Conservation (phyloP, 1,284 basidiomycete genomes). For the Macrocybe sp. region DNA sequence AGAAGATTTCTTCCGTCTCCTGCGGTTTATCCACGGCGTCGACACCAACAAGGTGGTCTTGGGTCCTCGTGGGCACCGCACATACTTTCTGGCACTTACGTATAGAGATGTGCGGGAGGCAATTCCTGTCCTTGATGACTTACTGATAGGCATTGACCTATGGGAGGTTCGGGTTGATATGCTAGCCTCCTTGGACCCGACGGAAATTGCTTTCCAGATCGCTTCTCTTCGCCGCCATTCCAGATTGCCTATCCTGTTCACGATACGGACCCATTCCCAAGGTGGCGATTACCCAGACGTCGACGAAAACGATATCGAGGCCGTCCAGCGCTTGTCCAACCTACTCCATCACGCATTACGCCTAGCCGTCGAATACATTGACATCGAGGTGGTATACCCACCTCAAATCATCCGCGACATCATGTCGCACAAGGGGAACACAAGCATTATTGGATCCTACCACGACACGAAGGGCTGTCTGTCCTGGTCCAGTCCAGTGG, state of each 20-base stretch:
- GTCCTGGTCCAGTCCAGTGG: conserved; percentile 14
- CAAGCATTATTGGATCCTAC: conserved; percentile 16
- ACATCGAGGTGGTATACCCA: conserved; percentile 15
- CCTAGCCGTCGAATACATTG: conserved; percentile 20
- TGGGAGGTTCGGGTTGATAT: conserved; percentile 23
- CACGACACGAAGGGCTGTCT: conserved; percentile 13
- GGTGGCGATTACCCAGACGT: conserved; percentile 16
- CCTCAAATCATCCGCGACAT: conserved; percentile 9
- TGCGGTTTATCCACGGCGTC: conserved; percentile 22
- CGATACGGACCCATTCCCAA: conserved; percentile 14
- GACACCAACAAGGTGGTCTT: conserved; percentile 19
- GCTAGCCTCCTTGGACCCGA: conserved; percentile 16
- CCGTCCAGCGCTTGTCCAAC: conserved; percentile 8
- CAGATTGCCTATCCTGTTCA: conserved; percentile 18
- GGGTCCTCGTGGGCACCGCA: conserved; percentile 13
- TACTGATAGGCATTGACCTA: conserved; percentile 22
- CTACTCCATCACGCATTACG: conserved; percentile 17
- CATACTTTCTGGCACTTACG: conserved; percentile 22
- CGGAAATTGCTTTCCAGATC: conserved; percentile 18
- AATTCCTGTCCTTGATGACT: conserved; percentile 20
- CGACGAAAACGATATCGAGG: conserved; percentile 7
- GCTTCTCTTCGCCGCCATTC: conserved; percentile 19
- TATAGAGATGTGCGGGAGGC: conserved; percentile 18
- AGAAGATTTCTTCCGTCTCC: conserved; percentile 20
- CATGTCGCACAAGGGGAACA: conserved; percentile 14